Evolutionary conservation across 441 rosid genomes (phyloP).

Genomic region (Sinapis alba): DNA sequence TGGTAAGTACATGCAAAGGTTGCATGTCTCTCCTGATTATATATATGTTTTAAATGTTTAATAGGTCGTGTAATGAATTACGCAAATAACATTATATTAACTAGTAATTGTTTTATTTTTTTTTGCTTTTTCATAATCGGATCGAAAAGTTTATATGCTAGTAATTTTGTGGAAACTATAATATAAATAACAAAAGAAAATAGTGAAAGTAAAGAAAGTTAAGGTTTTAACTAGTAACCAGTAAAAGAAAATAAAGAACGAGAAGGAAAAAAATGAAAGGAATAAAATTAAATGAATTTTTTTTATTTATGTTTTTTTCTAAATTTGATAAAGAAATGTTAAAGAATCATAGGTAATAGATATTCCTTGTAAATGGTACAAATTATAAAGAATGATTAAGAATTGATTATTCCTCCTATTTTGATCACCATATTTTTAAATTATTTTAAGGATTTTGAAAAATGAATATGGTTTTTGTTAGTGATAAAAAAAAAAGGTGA

Average conservation of each 20-base stretch:
- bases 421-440: too few relatives aligned
- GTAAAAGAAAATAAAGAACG: too few relatives aligned
- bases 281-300: too few relatives aligned
- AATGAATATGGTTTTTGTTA: neutral
- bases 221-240: too few relatives aligned
- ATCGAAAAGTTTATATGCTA: neutral
- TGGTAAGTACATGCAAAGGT: constrained; percentile 34
- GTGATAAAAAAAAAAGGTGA: too few relatives aligned
- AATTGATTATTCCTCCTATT: too few relatives aligned
- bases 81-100: neutral
- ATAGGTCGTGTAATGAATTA: neutral
- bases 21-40: neutral
- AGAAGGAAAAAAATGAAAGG: too few relatives aligned
- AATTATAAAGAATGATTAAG: too few relatives aligned
- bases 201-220: neutral
- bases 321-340: too few relatives aligned
- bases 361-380: too few relatives aligned
- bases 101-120: neutral
- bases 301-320: too few relatives aligned
- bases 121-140: neutral
- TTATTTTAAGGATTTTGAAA: neutral
- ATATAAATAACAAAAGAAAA: neutral
- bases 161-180: neutral
- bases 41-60: neutral
- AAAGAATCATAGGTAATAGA: too few relatives aligned